Percentiles rank a stretch among this genome's conserved stretches.
Evolutionary conservation across 805 yeast genomes (phyloP).

Genomic region (Suhomyces emberorum): DNA sequence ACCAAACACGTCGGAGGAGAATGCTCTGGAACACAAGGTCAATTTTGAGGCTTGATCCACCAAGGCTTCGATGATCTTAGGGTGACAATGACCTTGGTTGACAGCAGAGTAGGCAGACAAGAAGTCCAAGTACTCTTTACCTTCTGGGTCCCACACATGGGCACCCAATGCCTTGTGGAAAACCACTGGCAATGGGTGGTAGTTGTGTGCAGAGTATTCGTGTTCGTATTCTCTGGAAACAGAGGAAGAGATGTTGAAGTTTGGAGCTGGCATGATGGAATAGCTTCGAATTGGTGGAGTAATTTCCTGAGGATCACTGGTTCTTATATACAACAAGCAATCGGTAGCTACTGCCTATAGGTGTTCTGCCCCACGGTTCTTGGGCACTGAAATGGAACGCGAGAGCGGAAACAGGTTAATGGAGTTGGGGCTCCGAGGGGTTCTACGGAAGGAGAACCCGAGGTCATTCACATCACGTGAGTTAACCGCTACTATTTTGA

Average conservation of each 20-base stretch:
- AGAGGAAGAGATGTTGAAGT: slow-evolving; percentile 55
- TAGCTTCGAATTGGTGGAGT: neutral
- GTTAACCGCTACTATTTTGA: no score
- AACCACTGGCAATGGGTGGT: slow-evolving; percentile 95
- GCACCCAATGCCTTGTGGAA: slow-evolving; percentile 86
- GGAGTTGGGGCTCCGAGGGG: no score
- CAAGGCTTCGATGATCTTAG: slow-evolving; percentile 80
- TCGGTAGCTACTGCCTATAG: slow-evolving; percentile 19
- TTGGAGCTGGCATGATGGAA: slow-evolving; percentile 23
- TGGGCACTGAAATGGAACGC: neutral
- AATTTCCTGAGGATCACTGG: neutral
- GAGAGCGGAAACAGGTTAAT: slow-evolving; percentile 5
- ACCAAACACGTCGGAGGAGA: slow-evolving; percentile 86
- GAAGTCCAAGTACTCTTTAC: slow-evolving; percentile 88
- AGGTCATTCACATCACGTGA: no score
- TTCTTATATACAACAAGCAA: slow-evolving; percentile 2
- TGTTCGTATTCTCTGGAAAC: slow-evolving; percentile 68
- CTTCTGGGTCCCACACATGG: slow-evolving; percentile 97
- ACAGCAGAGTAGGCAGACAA: slow-evolving; percentile 95
- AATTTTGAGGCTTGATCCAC: slow-evolving; percentile 80
- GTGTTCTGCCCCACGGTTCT: slow-evolving; percentile 3
- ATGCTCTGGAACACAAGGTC: slow-evolving; percentile 89
- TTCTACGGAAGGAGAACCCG: slow-evolving; percentile 5
- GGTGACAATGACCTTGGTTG: slow-evolving; percentile 98
- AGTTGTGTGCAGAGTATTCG: slow-evolving; percentile 91